A percentile compares a stretch with the other conserved stretches of the same genome.
phyloP scores from a whole-genome alignment of 257 asterid genomes.

The Coffea eugenioides region DNA sequence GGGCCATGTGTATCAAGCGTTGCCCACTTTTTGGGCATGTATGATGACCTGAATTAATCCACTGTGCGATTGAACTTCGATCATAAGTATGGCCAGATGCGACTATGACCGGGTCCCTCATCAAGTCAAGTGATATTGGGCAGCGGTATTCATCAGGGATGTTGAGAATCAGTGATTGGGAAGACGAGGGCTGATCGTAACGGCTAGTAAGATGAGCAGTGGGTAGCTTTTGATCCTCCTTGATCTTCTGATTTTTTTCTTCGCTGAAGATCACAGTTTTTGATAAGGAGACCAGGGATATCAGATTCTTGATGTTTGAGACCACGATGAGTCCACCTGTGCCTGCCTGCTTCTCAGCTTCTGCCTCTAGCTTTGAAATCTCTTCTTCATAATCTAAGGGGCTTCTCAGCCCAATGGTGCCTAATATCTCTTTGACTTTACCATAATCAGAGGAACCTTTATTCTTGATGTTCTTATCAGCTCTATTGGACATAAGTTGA shows the following conservation, averaged over 20 bases:
- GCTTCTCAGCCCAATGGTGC: constrained; percentile 51
- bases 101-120: constrained; percentile 76
- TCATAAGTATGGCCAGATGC: constrained; percentile 93
- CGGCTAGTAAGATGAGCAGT: constrained; percentile 25
- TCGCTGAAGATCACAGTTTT: constrained; percentile 37
- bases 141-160: constrained; percentile 79
- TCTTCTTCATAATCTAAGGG: constrained; percentile 51
- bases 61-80: constrained; percentile 65
- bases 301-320: constrained; percentile 62
- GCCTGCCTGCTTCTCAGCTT: constrained; percentile 80
- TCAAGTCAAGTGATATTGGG: constrained; percentile 81
- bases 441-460: constrained; percentile 40
- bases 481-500: constrained; percentile 36
- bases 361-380: constrained; percentile 60
- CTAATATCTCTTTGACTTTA: constrained; percentile 36
- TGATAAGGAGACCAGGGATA: constrained; percentile 53
- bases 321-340: constrained; percentile 80
- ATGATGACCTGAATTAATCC: constrained; percentile 86
- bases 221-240: constrained; percentile 43
- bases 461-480: constrained; percentile 35
- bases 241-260: constrained; percentile 29
- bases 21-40: constrained; percentile 91
- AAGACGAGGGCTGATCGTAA: constrained; percentile 38
- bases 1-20: constrained; percentile 80
- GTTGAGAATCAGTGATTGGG: constrained; percentile 36